Evolutionary conservation across 495 filamentous ascomycete species (phyloP), one percentile per base, ranked within the genome.

Genomic region (Xylaria flabelliformis): DNA sequence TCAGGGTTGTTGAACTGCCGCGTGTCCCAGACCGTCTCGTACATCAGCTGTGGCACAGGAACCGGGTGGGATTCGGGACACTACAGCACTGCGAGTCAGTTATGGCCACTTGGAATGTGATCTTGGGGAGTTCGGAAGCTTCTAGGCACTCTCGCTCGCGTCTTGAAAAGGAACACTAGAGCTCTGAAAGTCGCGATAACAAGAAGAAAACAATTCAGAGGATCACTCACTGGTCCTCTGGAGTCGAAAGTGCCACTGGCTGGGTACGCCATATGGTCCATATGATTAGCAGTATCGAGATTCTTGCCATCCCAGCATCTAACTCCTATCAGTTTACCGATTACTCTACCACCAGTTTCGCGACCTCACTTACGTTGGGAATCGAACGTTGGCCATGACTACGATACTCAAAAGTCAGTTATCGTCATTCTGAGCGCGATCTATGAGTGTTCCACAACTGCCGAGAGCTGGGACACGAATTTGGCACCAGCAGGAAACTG

Each of bases 1-100:
- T 80, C 75, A 13, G 82, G 83, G 80, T 82, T 83, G 73, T 83
- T 80, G 76, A 80, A 80, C 63, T 61, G 17, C 12, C 73, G 72
- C 1, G 77, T 82, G 48, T 80, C 79, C 77, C 75, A 80, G 3
- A 78, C 67, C 0, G 75, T 72, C 69, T 82, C 79, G 21, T 77
- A 74, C 75, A 80, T 78, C 19, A 82, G 69, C 59, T 78, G 75
- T 8, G 80, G 79, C 17, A 82, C 76, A 13, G 77, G 75, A 4
- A 80, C 75, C 10, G 76, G 75, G 62, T 80, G 77, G 1, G 72
- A 72, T 0, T 74, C 69, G 0, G 80, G 78, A 53, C 80, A 82
- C 3, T 39, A 39, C 36, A 39, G 8, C 36, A 39, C 36, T 8
- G 0, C 6, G 34, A 36, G 36, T 39, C 36, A 39, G 36, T 39